A percentile compares a stretch with the other conserved stretches of the same genome.
Conservation (phyloP, 805 yeast genomes). For the Peterozyma toletana region DNA sequence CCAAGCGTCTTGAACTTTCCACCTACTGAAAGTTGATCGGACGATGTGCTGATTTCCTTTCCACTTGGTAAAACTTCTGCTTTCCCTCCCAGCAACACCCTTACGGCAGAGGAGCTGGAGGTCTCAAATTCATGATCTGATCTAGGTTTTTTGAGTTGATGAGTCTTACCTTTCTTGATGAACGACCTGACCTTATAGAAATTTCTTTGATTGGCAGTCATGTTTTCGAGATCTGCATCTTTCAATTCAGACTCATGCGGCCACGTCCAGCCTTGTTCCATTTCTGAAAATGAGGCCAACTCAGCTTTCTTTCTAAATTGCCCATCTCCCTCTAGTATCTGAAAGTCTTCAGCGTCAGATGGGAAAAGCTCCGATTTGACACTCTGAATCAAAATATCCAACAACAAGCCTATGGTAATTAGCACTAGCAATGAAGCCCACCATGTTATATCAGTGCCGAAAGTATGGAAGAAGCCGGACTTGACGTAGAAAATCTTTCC, state of each 20-base stretch:
- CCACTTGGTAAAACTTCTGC: conserved; percentile 73
- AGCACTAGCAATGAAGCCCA: conserved; percentile 73
- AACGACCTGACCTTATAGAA: conserved; percentile 20
- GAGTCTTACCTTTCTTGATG: conserved; percentile 30
- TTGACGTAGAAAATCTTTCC: conserved; percentile 63
- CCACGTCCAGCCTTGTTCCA: conserved; percentile 77
- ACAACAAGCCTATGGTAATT: conserved; percentile 47
- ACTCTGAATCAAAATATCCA: conserved; percentile 61
- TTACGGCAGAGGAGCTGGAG: conserved; percentile 9
- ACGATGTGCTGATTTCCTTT: conserved; percentile 40
- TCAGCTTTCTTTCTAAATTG: conserved; percentile 67
- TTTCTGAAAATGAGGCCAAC: conserved; percentile 59
- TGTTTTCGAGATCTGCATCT: conserved; percentile 16
- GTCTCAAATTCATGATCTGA: conserved; percentile 40
- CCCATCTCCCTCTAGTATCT: conserved; percentile 64
- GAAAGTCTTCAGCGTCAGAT: conserved; percentile 74
- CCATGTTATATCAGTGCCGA: conserved; percentile 78
- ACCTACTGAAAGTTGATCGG: conserved; percentile 13
- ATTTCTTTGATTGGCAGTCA: conserved; percentile 11
- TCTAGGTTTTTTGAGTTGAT: conserved; percentile 38
- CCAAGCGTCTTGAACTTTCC: conserved; percentile 22
- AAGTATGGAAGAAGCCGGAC: conserved; percentile 58
- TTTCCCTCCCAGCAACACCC: conserved; percentile 23
- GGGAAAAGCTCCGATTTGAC: conserved; percentile 51
- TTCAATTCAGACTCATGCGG: conserved; percentile 23